phyloP scores from a whole-genome alignment of 1,284 basidiomycete species.

The Tremellales sp. region DNA sequence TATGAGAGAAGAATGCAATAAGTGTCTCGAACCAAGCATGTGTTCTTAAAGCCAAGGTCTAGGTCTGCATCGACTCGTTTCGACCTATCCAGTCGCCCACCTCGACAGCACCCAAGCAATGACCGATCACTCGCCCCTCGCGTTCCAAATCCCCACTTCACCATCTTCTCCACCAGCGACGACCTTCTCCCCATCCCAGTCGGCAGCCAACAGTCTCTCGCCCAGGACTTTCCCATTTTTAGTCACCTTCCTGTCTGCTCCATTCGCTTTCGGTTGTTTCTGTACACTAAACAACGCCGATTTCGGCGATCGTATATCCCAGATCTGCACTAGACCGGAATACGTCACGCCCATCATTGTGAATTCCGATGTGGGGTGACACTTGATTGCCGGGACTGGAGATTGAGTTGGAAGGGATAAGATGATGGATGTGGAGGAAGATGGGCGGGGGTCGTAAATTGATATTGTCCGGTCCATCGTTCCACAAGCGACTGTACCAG shows the following conservation, averaged over 20 bases:
- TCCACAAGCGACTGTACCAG: constrained; percentile 50
- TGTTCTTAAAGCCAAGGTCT: too few relatives aligned
- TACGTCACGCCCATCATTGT: constrained; percentile 77
- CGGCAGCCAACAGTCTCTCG: constrained; percentile 57
- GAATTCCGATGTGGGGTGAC: constrained; percentile 58
- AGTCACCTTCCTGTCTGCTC: constrained; percentile 33
- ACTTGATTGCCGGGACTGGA: constrained; percentile 66
- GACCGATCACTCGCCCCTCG: constrained; percentile 46
- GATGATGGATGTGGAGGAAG: constrained; percentile 50
- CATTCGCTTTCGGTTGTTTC: constrained; percentile 19
- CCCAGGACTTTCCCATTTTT: constrained; percentile 57
- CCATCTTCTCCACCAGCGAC: constrained; percentile 80
- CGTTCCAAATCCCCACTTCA: constrained; percentile 68
- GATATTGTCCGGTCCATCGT: constrained; percentile 52
- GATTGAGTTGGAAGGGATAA: constrained; percentile 57
- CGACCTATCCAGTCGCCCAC: too few relatives aligned
- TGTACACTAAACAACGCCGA: constrained; percentile 57
- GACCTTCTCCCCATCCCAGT: constrained; percentile 70
- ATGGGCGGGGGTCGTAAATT: constrained; percentile 52
- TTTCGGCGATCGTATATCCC: constrained; percentile 69
- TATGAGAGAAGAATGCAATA: too few relatives aligned
- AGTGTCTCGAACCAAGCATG: too few relatives aligned
- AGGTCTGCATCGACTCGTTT: too few relatives aligned
- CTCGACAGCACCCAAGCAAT: too few relatives aligned
- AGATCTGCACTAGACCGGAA: constrained; percentile 74